Evolutionary conservation across 257 asterid genomes (phyloP).

Genomic region (Rhazya stricta): DNA sequence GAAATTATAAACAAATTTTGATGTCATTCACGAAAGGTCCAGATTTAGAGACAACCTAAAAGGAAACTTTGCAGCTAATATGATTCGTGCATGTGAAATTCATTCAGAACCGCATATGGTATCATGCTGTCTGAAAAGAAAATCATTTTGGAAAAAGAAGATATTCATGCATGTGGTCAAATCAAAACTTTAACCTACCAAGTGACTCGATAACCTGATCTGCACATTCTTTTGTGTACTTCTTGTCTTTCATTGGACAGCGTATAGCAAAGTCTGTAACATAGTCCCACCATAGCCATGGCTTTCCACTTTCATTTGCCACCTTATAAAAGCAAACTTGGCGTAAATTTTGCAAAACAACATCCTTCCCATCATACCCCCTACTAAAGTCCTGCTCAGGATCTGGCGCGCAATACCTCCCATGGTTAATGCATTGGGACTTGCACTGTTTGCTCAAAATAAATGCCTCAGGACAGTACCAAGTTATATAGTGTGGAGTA

Average conservation of each 20-base stretch:
- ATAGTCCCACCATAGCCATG: constrained; percentile 50
- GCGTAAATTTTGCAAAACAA: constrained; percentile 43
- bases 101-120: not conserved
- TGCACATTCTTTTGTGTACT: constrained; percentile 40
- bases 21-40: not conserved
- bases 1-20: not conserved
- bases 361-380: constrained; percentile 48
- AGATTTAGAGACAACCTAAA: not conserved
- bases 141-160: no score
- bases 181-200: constrained; percentile 41
- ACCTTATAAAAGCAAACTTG: constrained; percentile 40
- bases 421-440: constrained; percentile 44
- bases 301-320: constrained; percentile 38
- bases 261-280: constrained; percentile 38
- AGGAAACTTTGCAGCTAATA: constrained; percentile 1
- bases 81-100: not conserved
- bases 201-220: constrained; percentile 41
- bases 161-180: not conserved
- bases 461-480: constrained; percentile 42
- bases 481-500: constrained; percentile 45
- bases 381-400: constrained; percentile 42
- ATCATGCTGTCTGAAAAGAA: no score
- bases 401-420: constrained; percentile 48
- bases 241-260: constrained; percentile 44
- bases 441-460: constrained; percentile 38